These are phyloP conservation scores for Trichoderma simmonsii DNA, from an alignment of 2,329 filamentous ascomycete genomes.

Conservation along the genomic window DNA sequence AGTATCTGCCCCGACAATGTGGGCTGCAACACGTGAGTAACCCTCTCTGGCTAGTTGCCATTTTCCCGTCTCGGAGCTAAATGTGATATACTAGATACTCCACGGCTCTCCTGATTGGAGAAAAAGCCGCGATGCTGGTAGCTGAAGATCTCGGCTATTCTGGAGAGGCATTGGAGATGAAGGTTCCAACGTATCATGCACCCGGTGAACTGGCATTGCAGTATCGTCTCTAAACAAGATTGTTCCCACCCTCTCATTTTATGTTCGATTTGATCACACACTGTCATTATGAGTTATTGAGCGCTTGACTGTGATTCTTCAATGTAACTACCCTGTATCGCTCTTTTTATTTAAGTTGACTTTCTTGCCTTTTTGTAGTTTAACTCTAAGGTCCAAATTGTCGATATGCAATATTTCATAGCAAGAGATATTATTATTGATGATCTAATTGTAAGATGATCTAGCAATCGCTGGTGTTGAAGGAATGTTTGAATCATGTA, in stretches of 20 bases:
- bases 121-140: slow-evolving; percentile 14
- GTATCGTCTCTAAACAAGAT: background rate
- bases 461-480: background rate
- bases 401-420: background rate
- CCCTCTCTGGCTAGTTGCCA: background rate
- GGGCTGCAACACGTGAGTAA: slow-evolving; percentile 36
- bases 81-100: background rate
- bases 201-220: slow-evolving; percentile 2
- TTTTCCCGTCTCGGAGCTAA: background rate
- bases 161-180: slow-evolving; percentile 15
- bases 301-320: background rate
- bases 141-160: slow-evolving; percentile 9
- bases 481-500: background rate
- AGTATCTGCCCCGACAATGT: slow-evolving; percentile 36
- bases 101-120: slow-evolving; percentile 8
- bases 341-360: background rate
- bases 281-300: background rate
- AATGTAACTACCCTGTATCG: background rate
- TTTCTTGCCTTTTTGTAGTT: background rate
- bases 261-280: background rate
- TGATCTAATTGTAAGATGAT: background rate
- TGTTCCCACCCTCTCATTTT: background rate
- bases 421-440: background rate
- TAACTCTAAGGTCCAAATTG: background rate
- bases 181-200: slow-evolving; percentile 5